Base-by-base conservation (phyloP, 768 basidiomycete species). In the Strobilomyces dryophilus region DNA sequence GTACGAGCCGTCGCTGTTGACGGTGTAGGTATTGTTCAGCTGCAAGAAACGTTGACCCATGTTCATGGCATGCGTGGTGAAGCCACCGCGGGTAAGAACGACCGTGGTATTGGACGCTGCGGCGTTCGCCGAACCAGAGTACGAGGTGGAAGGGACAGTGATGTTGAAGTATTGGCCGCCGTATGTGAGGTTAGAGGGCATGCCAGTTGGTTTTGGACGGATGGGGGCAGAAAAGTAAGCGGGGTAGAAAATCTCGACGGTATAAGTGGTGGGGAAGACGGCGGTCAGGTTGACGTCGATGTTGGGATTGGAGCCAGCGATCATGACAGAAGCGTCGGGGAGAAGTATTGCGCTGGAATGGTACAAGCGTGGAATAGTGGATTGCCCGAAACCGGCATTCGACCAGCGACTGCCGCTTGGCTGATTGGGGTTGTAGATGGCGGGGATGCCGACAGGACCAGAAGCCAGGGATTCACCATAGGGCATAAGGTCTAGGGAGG, bases 281-380 rank as follows among this genome's bases (percentile, higher is more conserved):
- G 80, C 78, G n/a, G 73, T 68, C 32, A 73, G 55, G 61, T 87
- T 85, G 55, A 87, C 85, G 61, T 98, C 94, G 32, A 88, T 76
- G 64, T 95, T 95, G 1, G 95, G 94, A 73, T 98, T 98, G 31
- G 91, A 92, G 8, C 95, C 95, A 29, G 91, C 92, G 58, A 95
- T 80, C 45, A 97, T 69, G 35, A 98, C 85, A 3, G 89, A 89
- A 1, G 82, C 90, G 54, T 89, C 93, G 9, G 92, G 87, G 15
- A 98, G 81, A 24, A 98, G 80, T n/a, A 95, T 79, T 9, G 92
- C 94, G 0, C 82, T 81, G 0, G 93, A 95, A 72, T 98, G 95
- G 71, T 98, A 98, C 63, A 98, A 54, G 94, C 85, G 14, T 59
- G 37, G 37, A n/a, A 20, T 9, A 6, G 18, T 75, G 0, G 87